A percentile compares a stretch with the other conserved stretches of the same genome.
Evolutionary conservation across 495 filamentous ascomycete genomes (phyloP).

Genomic region (Polyplosphaeria fusca): DNA sequence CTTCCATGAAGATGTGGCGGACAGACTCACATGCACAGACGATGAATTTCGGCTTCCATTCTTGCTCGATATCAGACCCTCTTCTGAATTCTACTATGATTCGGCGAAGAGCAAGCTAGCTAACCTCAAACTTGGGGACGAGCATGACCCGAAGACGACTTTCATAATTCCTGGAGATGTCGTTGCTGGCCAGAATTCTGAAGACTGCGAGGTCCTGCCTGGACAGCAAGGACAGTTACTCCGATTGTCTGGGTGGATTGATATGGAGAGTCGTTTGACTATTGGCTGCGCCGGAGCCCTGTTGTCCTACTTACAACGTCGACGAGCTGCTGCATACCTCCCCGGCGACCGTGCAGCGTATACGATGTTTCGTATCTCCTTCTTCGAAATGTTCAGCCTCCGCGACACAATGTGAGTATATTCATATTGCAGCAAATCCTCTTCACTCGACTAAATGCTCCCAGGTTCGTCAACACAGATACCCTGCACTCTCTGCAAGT

Average conservation of each 20-base stretch:
- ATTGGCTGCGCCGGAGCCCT: constrained; percentile 83
- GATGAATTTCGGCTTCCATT: constrained; percentile 57
- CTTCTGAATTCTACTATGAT: constrained; percentile 74
- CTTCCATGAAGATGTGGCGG: background rate
- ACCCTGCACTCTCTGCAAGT: constrained; percentile 83
- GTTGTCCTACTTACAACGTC: constrained; percentile 71
- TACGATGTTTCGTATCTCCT: constrained; percentile 56
- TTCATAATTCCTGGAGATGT: constrained; percentile 55
- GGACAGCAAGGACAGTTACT: constrained; percentile 64
- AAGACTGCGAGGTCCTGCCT: constrained; percentile 50
- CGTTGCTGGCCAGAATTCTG: constrained; percentile 45
- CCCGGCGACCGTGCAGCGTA: constrained; percentile 52
- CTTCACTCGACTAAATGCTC: background rate
- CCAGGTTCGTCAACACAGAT: constrained; percentile 74
- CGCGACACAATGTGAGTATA: constrained; percentile 65
- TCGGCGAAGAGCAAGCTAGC: constrained; percentile 65
- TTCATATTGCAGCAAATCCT: background rate
- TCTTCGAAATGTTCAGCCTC: constrained; percentile 74
- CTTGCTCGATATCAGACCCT: constrained; percentile 67
- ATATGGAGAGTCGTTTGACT: constrained; percentile 71
- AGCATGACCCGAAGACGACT: constrained; percentile 51
- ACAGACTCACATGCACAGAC: constrained; percentile 20
- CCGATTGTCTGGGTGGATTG: constrained; percentile 68
- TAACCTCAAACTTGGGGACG: constrained; percentile 51
- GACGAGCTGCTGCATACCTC: constrained; percentile 58